Evolutionary conservation across 352 stramenopile species (phyloP).

Genomic region (Phytophthora idaei): DNA sequence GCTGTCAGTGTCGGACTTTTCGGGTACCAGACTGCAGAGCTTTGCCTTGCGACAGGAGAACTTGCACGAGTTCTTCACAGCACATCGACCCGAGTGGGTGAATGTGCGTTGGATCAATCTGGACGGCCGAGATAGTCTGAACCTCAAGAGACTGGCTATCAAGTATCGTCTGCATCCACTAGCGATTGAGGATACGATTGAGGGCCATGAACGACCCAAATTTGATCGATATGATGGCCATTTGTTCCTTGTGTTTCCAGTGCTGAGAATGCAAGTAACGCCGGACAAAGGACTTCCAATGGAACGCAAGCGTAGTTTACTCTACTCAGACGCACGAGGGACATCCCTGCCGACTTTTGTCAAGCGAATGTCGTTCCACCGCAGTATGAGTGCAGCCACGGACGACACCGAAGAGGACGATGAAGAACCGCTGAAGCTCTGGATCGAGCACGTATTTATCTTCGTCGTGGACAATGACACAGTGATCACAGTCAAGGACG

Average conservation of each 20-base stretch:
- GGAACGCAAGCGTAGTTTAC: constrained; percentile 43
- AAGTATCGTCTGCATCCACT: constrained; percentile 89
- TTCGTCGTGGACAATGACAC: constrained; percentile 85
- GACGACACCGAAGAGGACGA: constrained; percentile 41
- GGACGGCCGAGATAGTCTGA: constrained; percentile 76
- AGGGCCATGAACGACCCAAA: constrained; percentile 87
- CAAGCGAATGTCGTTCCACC: constrained; percentile 41
- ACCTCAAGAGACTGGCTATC: constrained; percentile 87
- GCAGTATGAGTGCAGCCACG: constrained; percentile 21
- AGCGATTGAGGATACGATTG: constrained; percentile 86
- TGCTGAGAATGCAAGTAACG: constrained; percentile 74
- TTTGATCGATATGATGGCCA: constrained; percentile 88
- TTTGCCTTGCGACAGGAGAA: constrained; percentile 58
- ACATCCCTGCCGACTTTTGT: constrained; percentile 44
- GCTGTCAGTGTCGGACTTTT: constrained; percentile 85
- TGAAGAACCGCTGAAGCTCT: constrained; percentile 75
- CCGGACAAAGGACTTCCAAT: constrained; percentile 41
- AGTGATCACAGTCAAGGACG: constrained; percentile 87
- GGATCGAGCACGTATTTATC: constrained; percentile 85
- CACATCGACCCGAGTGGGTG: constrained; percentile 76
- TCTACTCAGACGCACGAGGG: constrained; percentile 14
- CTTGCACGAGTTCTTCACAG: constrained; percentile 77
- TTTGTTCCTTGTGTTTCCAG: constrained; percentile 83
- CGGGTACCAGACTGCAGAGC: constrained; percentile 69
- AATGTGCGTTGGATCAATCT: constrained; percentile 90